Evolutionary conservation across 78 protist genomes (phyloP).

Genomic region (Dictyostelium discoideum): DNA sequence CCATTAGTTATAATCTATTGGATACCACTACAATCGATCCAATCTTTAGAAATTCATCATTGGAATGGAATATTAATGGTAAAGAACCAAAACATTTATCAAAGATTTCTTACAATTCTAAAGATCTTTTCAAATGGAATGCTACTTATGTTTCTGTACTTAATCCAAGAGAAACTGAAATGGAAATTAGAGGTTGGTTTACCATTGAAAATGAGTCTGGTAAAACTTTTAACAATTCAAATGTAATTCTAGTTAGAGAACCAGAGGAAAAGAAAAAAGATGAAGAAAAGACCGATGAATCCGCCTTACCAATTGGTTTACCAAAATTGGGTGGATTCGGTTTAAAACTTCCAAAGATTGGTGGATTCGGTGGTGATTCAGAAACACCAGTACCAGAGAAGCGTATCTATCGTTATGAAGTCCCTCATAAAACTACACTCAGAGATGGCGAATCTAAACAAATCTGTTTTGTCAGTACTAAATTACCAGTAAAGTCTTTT

Average conservation of each 20-base stretch:
- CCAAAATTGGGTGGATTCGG: conserved; percentile 67
- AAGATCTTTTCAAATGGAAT: conserved; percentile 64
- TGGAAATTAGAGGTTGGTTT: conserved; percentile 65
- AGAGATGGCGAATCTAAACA: conserved; percentile 44
- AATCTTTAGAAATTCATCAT: conserved; percentile 9
- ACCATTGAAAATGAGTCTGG: conserved; percentile 71
- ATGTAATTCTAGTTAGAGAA: conserved; percentile 27
- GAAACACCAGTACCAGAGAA: conserved; percentile 40
- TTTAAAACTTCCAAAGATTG: conserved; percentile 27
- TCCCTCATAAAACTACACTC: conserved; percentile 31
- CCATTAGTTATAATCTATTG: conserved; percentile 13
- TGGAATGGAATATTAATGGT: conserved; percentile 55
- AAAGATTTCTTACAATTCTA: conserved; percentile 30
- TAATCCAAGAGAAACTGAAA: conserved; percentile 65
- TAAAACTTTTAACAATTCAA: conserved; percentile 8
- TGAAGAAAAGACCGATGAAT: background rate
- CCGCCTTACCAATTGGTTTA: background rate
- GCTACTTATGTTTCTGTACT: conserved; percentile 27
- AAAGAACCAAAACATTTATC: conserved; percentile 18
- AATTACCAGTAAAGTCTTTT: conserved; percentile 45
- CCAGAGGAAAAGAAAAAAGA: conserved; percentile 10
- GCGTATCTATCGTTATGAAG: conserved; percentile 18
- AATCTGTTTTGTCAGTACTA: conserved; percentile 31
- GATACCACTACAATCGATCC: background rate
- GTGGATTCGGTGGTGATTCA: background rate